Evolutionary conservation across 805 yeast genomes (phyloP), one percentile per base, ranked within the genome.

Genomic region (Saturnispora kantuleensis): DNA sequence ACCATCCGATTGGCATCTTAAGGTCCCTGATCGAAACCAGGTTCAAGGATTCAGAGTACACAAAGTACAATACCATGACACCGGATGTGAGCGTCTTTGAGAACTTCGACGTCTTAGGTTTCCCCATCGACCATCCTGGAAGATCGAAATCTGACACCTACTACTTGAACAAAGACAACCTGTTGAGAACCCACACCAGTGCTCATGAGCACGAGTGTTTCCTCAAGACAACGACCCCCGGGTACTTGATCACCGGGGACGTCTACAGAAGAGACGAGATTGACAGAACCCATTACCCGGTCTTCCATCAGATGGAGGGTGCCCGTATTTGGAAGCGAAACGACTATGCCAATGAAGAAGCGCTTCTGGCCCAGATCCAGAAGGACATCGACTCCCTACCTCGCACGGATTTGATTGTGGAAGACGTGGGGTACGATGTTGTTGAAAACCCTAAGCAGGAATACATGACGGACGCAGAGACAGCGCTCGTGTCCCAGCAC

Each of bases 221-320:
- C 64, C 68, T 71, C 38, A 63, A 64, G 2, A 70, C 79, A 42
- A 58, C 71, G 26, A 79, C 90, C 0, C 88, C 95, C 0, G 97
- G 97, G 0, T 93, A 84, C 62, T 73, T 93, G 51, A 89, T 93
- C 39, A 75, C 95, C 10, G 98, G 97, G 1, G 98, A 93, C 62
- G 98, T 93, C 9, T 93, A 89, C 59, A 74, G 98, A 56, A 74
- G 95, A 56, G 98, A 93, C 64, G 96, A 90, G 56, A 86, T 93
- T 46, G 98, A 93, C 63, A 73, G 85, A 52, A 88, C 97, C 0
- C 98, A 93, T 62, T 93, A 93, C 59, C 97, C 98, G 1, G 97
- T 84, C 0, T 93, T 93, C 65, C 97, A 93, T 57, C 98, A 93
- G 63, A 78, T 93, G 87, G 98, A 93, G 64, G 98, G 97, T 39